phyloP scores from a whole-genome alignment of 1,284 basidiomycete species.

The Trametes polyzona region DNA sequence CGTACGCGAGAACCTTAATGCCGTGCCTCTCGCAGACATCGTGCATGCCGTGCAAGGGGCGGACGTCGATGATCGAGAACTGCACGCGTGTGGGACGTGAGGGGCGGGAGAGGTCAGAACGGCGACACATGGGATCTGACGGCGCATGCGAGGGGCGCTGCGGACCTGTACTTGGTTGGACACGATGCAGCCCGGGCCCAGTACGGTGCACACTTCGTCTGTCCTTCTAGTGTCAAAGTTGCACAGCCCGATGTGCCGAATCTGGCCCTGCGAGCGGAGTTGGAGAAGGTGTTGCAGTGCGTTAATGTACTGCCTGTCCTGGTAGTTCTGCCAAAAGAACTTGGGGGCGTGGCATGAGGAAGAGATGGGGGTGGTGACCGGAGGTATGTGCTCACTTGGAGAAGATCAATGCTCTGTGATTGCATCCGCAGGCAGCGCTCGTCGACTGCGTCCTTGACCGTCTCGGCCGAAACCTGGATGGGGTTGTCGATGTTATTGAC shows the following conservation, averaged over 20 bases:
- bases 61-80: slow-evolving; percentile 80
- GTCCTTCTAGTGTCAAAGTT: slow-evolving; percentile 76
- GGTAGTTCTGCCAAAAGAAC: slow-evolving; percentile 82
- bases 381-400: slow-evolving; percentile 52
- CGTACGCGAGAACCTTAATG: slow-evolving; percentile 76
- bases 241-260: slow-evolving; percentile 71
- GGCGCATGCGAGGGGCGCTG: not conserved
- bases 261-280: slow-evolving; percentile 58
- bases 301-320: slow-evolving; percentile 64
- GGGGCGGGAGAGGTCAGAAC: too few relatives aligned
- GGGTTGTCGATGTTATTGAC: too few relatives aligned
- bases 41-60: slow-evolving; percentile 73
- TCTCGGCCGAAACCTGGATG: slow-evolving; percentile 43
- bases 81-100: slow-evolving; percentile 31
- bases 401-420: slow-evolving; percentile 57
- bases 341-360: slow-evolving; percentile 31
- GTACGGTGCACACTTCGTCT: slow-evolving; percentile 74
- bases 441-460: slow-evolving; percentile 55
- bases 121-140: too few relatives aligned
- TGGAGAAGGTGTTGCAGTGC: slow-evolving; percentile 60
- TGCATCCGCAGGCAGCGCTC: slow-evolving; percentile 62
- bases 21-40: slow-evolving; percentile 71
- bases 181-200: slow-evolving; percentile 66
- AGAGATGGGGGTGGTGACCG: slow-evolving; percentile 5
- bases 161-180: slow-evolving; percentile 81